Conservation (phyloP, 768 basidiomycete species). For the Lentinula guzmanii region DNA sequence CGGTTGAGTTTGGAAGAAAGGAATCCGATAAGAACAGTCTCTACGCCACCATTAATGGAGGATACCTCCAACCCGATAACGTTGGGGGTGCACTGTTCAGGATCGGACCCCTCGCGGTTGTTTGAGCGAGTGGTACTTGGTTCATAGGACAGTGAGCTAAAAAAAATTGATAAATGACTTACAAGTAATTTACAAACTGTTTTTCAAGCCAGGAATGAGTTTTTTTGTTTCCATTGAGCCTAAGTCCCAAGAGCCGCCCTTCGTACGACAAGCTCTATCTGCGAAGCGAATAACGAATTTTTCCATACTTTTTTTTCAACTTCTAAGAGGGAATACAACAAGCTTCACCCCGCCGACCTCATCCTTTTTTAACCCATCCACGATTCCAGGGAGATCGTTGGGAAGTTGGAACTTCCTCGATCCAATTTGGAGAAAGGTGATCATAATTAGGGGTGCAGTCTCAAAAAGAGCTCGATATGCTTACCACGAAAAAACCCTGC, state of each 20-base stretch:
- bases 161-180: too few relatives aligned
- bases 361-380: background rate
- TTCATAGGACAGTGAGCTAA: too few relatives aligned
- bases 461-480: background rate
- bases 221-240: too few relatives aligned
- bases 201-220: too few relatives aligned
- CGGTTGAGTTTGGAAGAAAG: background rate
- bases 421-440: background rate
- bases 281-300: too few relatives aligned
- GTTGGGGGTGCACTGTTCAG: background rate
- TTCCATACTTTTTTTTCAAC: too few relatives aligned
- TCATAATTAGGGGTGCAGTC: background rate
- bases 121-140: too few relatives aligned
- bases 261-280: too few relatives aligned
- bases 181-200: too few relatives aligned
- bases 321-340: background rate
- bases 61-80: background rate
- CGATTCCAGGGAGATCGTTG: background rate
- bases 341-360: background rate
- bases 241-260: too few relatives aligned
- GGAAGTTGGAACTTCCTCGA: background rate
- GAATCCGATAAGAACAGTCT: background rate
- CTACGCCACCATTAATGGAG: background rate
- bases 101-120: background rate
- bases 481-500: background rate